These are phyloP conservation scores for Pulveroboletus sp. DNA, from an alignment of 768 basidiomycete genomes.

Conservation along the genomic window DNA sequence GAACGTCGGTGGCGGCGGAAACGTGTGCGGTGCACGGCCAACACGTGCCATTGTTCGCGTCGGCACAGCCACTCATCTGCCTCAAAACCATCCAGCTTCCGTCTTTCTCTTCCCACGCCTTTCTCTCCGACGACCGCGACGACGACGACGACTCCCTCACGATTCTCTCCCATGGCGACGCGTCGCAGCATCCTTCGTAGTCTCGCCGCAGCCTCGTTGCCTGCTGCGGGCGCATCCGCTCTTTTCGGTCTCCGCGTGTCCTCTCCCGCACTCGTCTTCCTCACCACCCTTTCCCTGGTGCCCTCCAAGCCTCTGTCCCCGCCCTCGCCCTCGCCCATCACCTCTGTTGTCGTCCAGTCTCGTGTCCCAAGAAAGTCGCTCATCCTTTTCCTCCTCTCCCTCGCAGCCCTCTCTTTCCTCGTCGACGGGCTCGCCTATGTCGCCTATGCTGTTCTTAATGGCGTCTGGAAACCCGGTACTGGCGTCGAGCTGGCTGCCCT, in stretches of 20 bases:
- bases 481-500: conserved; percentile 69
- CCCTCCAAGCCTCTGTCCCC: conserved; percentile 45
- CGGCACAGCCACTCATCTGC: conserved; percentile 29
- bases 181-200: conserved; percentile 20
- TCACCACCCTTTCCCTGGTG: conserved; percentile 61
- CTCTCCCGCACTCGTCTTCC: conserved; percentile 64
- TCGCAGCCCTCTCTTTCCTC: conserved; percentile 71
- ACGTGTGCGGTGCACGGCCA: no score
- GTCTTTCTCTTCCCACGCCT: conserved; percentile 30
- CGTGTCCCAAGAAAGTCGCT: conserved; percentile 71
- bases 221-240: conserved; percentile 31
- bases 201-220: conserved; percentile 23
- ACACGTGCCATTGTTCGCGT: background rate
- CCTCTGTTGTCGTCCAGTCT: conserved; percentile 70
- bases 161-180: conserved; percentile 20
- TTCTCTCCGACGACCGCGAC: conserved; percentile 25
- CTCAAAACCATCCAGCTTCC: conserved; percentile 31
- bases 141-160: conserved; percentile 19
- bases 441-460: conserved; percentile 58
- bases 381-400: conserved; percentile 70
- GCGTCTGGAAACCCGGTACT: conserved; percentile 60
- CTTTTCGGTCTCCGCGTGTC: conserved; percentile 60
- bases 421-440: conserved; percentile 76
- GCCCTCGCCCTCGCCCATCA: conserved; percentile 58
- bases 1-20: no score